A percentile compares a stretch with the other conserved stretches of the same genome.
phyloP scores from a whole-genome alignment of 1,284 basidiomycete genomes.

The Lentinula novae-zelandiae region DNA sequence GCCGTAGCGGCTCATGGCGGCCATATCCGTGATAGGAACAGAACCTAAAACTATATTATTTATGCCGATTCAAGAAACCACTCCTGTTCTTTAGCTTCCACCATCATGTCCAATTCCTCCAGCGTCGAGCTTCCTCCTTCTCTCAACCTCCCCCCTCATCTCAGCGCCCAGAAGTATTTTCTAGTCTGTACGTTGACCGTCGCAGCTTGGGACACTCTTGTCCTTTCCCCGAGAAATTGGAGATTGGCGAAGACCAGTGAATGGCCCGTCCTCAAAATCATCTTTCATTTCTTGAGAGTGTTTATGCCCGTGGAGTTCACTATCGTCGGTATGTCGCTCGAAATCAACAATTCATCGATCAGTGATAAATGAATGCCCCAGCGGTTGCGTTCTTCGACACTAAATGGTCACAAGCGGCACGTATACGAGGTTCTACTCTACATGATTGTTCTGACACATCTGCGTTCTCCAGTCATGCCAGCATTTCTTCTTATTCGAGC shows the following conservation, averaged over 20 bases:
- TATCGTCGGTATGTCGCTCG: slow-evolving; percentile 53
- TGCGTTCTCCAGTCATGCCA: slow-evolving; percentile 45
- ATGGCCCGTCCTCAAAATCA: slow-evolving; percentile 73
- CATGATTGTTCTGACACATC: slow-evolving; percentile 3
- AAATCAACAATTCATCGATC: not conserved
- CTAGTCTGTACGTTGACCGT: slow-evolving; percentile 82
- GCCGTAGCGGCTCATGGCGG: not conserved
- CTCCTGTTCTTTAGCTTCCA: not conserved
- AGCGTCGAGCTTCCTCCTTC: slow-evolving; percentile 43
- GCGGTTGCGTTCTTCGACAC: slow-evolving; percentile 82
- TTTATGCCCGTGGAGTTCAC: slow-evolving; percentile 77
- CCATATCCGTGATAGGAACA: not conserved
- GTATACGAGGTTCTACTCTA: slow-evolving; percentile 18
- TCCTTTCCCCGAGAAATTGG: slow-evolving; percentile 74
- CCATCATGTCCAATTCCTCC: slow-evolving; percentile 27
- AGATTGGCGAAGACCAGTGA: slow-evolving; percentile 60
- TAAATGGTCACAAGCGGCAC: slow-evolving; percentile 51
- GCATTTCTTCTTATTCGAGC: slow-evolving; percentile 78
- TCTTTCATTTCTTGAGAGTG: slow-evolving; percentile 68
- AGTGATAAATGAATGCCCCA: slow-evolving; percentile 25
- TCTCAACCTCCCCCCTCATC: slow-evolving; percentile 66
- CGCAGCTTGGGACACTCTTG: slow-evolving; percentile 81
- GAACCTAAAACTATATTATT: not conserved
- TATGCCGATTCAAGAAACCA: not conserved
- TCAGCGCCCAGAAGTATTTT: slow-evolving; percentile 82